Evolutionary conservation across 2,329 filamentous ascomycete species (phyloP).

Genomic region (Fusarium sp.): DNA sequence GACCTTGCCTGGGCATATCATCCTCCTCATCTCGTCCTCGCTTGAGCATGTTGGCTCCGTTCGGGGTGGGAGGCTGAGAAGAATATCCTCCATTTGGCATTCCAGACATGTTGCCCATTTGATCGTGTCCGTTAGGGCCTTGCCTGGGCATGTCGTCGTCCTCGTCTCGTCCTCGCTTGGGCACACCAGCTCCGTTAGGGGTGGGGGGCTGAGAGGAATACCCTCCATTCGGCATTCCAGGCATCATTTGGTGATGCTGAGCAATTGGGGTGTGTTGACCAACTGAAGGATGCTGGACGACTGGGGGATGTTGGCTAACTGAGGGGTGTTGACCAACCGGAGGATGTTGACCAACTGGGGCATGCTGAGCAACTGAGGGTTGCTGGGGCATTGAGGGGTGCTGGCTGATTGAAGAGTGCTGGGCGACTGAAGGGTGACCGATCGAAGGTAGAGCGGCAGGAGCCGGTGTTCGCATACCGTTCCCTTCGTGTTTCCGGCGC

Average conservation of each 20-base stretch:
- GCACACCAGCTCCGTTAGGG: slow-evolving; percentile 69
- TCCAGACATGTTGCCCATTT: slow-evolving; percentile 68
- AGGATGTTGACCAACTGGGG: neutral
- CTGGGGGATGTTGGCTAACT: neutral
- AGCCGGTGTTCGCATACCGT: slow-evolving; percentile 70
- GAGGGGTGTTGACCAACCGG: neutral
- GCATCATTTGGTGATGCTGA: slow-evolving; percentile 56
- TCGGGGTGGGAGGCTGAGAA: slow-evolving; percentile 59
- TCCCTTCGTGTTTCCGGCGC: slow-evolving; percentile 77
- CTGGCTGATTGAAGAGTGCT: neutral
- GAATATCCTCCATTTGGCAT: slow-evolving; percentile 62
- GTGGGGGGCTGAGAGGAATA: slow-evolving; percentile 46
- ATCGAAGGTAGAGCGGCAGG: slow-evolving; percentile 72
- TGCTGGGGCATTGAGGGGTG: neutral
- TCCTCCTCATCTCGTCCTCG: slow-evolving; percentile 68
- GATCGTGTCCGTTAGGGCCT: slow-evolving; percentile 75
- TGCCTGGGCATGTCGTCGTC: slow-evolving; percentile 70
- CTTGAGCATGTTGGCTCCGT: slow-evolving; percentile 66
- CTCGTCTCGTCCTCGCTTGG: slow-evolving; percentile 66
- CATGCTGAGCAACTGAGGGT: neutral
- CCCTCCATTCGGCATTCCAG: slow-evolving; percentile 18
- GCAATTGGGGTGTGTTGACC: neutral
- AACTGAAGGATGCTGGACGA: neutral
- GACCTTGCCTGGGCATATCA: slow-evolving; percentile 46
- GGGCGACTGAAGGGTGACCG: slow-evolving; percentile 59